These are phyloP conservation scores for Fusarium subglutinans DNA, from an alignment of 2,329 filamentous ascomycete genomes.

Conservation along the genomic window DNA sequence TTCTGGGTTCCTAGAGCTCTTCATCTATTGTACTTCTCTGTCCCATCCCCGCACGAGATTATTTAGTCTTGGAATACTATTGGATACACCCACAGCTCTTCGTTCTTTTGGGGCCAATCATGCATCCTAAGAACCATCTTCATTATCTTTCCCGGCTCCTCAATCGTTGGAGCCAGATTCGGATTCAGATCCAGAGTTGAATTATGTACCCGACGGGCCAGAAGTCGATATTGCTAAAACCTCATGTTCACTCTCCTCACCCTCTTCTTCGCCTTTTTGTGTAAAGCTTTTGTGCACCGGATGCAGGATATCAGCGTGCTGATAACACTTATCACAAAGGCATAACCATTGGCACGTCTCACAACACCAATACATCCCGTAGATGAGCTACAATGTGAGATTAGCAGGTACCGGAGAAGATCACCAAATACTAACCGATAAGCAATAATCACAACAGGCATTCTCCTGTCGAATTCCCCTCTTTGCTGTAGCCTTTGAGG, in stretches of 20 bases:
- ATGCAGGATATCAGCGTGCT: neutral
- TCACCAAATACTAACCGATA: neutral
- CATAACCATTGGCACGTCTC: neutral
- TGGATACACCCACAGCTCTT: neutral
- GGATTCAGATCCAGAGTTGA: neutral
- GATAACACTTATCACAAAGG: neutral
- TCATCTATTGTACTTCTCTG: no score
- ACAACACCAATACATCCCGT: neutral
- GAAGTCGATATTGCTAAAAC: neutral
- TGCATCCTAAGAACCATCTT: neutral
- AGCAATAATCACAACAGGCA: neutral
- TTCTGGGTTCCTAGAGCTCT: fast-evolving
- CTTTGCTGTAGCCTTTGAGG: neutral
- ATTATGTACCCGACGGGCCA: neutral
- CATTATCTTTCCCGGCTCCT: fast-evolving
- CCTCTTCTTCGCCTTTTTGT: neutral
- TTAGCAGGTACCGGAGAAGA: neutral
- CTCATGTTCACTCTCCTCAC: neutral
- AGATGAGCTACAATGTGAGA: neutral
- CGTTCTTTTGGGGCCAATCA: neutral
- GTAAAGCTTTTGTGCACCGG: neutral
- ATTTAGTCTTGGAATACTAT: neutral
- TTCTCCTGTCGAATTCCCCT: fast-evolving
- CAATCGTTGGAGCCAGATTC: fast-evolving
- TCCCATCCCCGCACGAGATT: no score